These are phyloP conservation scores for Verticillium nubilum DNA, from an alignment of 2,329 filamentous ascomycete species.

Conservation along the genomic window DNA sequence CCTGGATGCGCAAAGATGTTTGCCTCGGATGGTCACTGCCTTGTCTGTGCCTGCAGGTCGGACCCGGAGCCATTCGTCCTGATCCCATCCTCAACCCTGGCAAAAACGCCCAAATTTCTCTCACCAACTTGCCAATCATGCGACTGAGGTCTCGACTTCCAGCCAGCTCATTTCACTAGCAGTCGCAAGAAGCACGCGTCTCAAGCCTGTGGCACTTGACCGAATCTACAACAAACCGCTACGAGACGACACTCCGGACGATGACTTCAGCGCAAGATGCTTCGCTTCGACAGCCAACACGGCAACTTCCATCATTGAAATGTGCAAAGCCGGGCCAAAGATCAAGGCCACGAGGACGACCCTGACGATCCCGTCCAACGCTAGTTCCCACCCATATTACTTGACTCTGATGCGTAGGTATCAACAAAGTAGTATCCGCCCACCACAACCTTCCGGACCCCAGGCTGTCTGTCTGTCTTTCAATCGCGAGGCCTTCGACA, in stretches of 20 bases:
- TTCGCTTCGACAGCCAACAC: neutral
- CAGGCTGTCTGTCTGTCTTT: neutral
- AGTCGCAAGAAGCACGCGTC: neutral
- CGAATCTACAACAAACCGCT: neutral
- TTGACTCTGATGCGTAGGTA: neutral
- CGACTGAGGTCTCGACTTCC: neutral
- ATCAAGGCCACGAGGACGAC: neutral
- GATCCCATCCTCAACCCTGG: neutral
- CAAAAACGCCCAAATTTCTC: neutral
- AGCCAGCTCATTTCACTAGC: neutral
- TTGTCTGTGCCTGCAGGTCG: neutral
- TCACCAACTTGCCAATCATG: neutral
- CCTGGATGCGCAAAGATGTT: neutral
- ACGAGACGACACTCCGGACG: neutral
- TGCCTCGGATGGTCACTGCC: neutral
- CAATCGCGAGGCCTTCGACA: neutral
- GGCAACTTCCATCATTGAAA: no score
- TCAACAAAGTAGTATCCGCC: neutral
- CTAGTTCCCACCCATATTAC: neutral
- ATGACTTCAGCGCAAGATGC: neutral
- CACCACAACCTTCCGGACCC: neutral
- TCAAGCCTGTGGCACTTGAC: neutral
- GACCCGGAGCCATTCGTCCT: neutral
- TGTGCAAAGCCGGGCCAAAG: neutral
- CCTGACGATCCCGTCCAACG: neutral